Evolutionary conservation across 2,329 filamentous ascomycete genomes (phyloP), one percentile per base, ranked within the genome.

Genomic region (Graphiopsis chlorocephala): DNA sequence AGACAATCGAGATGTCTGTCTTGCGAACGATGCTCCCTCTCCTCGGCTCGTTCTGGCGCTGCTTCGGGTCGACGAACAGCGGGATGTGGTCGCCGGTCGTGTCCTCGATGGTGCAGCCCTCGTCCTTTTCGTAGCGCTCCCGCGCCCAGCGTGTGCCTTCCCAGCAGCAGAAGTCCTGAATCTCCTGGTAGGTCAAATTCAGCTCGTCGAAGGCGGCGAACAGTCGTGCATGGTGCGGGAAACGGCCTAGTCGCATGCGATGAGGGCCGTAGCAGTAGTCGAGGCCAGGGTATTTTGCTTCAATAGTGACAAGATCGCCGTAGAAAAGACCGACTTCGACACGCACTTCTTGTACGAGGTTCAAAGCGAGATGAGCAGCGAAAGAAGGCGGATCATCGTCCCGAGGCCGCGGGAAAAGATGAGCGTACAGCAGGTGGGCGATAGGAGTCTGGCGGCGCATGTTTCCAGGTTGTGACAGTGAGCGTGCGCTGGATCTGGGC

Each of bases 131-230:
- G 73, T 88, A 94, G 63, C 90, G 86, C 74, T 93, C 89, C 74
- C 92, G 89, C 67, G 91, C 91, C 90, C 90, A 93, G 67, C 88
- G 87, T 11, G 90, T 93, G 64, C 90, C 90, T 79, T 93, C 90
- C 90, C 90, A 94, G 73, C 90, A 89, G 65, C 90, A 93, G 74
- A 93, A 81, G 57, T 82, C 81, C 62, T 86, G 83, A 70, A 94
- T 91, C 75, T 94, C 90, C 70, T 82, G 80, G 64, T 85, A 79
- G 8, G 90, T 94, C 45, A 93, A 81, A 50, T 83, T 83, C 26
- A 93, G 82, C 28, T 78, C 79, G 76, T 93, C 89, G 72, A 94
- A 92, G 29, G 90, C 89, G 47, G 87, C 85, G 76, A 94, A 93
- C 14, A 94, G 84, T 64, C 88, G 85, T 67, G 87, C 84, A 76